Evolutionary conservation across 495 filamentous ascomycete genomes (phyloP), one percentile per base, ranked within the genome.

Genomic region (Aspergillus mulundensis): DNA sequence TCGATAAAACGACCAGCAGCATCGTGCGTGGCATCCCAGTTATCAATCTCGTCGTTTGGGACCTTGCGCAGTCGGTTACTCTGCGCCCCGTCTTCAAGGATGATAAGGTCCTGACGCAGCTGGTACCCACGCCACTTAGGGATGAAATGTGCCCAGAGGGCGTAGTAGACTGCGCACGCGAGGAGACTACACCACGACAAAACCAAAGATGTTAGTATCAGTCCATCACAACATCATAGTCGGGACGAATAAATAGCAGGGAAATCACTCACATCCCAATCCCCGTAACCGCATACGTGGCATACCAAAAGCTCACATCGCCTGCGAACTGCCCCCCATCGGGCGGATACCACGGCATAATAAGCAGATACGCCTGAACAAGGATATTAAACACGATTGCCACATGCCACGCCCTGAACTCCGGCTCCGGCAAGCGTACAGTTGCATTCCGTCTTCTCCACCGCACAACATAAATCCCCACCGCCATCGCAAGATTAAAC

Each of bases 291-390:
- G 72, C 70, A 57, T 87, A 86, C 7, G 83, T 85, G 5, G 74
- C 83, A 56, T 87, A 87, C 82, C 83, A 87, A 58, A 87, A 87
- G 44, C 77, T 83, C 1, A 87, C 82, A 53, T 82, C 77, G 0
- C 84, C 83, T 0, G 76, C 81, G 42, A 72, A 71, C 0, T 73
- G 70, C 0, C 84, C 84, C 5, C 67, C 72, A 1, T 70, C 70
- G 0, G 84, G 84, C 23, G 84, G 84, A 55, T 83, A 86, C 85
- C 84, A 87, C 6, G 84, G 84, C 64, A 81, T 81, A 8, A 81
- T 69, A 18, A 87, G 62, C 49, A 83, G 67, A 57, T 83, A 87
- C 0, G 81, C 20, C 34, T 83, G 76, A 0, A 81, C 67, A 1
- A 81, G 46, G 38, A 85, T 76, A 18, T 75, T 73, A 61, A 87